Evolutionary conservation across 495 filamentous ascomycete species (phyloP), one percentile per base, ranked within the genome.

Genomic region (Aspergillus ellipticus): DNA sequence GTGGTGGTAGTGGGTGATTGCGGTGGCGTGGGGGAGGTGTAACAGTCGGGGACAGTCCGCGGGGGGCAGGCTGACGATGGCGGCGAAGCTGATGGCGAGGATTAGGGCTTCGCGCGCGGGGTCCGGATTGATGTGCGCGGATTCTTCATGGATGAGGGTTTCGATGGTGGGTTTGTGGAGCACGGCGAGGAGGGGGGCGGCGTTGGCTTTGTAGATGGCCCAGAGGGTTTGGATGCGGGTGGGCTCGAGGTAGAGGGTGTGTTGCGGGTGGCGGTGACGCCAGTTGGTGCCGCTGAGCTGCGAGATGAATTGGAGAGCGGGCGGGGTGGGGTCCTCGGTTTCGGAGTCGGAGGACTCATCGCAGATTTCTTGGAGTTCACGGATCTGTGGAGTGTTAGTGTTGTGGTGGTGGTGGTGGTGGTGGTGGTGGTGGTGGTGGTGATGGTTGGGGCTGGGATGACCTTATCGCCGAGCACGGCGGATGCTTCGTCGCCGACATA

Each of bases 41-140:
- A 65, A 26, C 9, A 55, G 17, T 2, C 11, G 28, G 11, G 39
- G 33, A 41, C 72, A 76, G 8, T 59, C 43, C 0, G 59, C 33
- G 6, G 69, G 47, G 9, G 74, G 75, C 68, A 90, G 74, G n/a
- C 85, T 86, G 0, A 82, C 85, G 19, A 87, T 79, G 0, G 85
- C 82, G 26, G 82, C 82, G 63, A 85, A 89, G 61, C 89, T 90
- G 19, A 92, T 82, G 3, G 86, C 73, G 49, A 90, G 88, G 62
- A 90, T 72, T 8, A 92, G 59, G 7, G 81, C 80, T 56, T 91
- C 87, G 3, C 68, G 72, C 6, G 64, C 74, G 6, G 16, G 73
- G 71, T 47, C 82, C 63, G 42, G 58, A 66, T 39, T 79, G 37
- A 80, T 64, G 53, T 76, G 76, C 26, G 68, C 67, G 1, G 58